Conservation (phyloP, 305 asterid species). For the Fraxinus nigra region DNA sequence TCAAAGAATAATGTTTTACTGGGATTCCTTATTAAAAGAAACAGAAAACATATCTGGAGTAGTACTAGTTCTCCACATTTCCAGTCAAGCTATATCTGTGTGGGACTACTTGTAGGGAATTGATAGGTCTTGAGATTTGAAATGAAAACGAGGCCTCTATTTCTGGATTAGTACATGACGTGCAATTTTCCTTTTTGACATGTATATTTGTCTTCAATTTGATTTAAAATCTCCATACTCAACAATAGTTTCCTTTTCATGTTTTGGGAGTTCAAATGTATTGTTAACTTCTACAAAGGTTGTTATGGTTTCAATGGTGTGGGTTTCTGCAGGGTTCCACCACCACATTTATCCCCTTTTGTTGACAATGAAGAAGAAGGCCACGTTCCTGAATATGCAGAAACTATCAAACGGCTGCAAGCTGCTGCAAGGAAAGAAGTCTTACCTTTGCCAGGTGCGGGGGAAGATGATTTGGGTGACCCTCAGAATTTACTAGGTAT, state of each 20-base stretch:
- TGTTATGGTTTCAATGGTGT: not conserved
- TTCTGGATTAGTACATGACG: not conserved
- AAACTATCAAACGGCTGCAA: constrained; percentile 78
- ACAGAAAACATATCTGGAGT: not conserved
- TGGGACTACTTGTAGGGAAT: not conserved
- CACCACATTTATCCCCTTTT: constrained; percentile 97
- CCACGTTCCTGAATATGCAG: constrained; percentile 93
- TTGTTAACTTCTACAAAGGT: not conserved
- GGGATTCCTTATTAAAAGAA: not conserved
- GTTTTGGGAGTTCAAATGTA: not conserved
- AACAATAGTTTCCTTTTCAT: not conserved
- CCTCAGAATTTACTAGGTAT: constrained; percentile 72
- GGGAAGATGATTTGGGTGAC: constrained; percentile 76
- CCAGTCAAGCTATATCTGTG: not conserved
- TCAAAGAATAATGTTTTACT: not conserved
- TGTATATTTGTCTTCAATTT: not conserved
- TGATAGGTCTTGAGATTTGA: not conserved
- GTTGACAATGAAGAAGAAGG: constrained; percentile 96
- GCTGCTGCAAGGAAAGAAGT: constrained; percentile 88
- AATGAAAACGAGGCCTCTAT: not conserved
- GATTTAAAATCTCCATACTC: not conserved
- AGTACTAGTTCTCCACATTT: not conserved
- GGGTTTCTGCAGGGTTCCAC: constrained; percentile 65
- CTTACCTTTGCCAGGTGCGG: constrained; percentile 88
- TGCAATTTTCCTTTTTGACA: not conserved